phyloP scores from a whole-genome alignment of 179 eudicot species.

The Gypsophila paniculata region DNA sequence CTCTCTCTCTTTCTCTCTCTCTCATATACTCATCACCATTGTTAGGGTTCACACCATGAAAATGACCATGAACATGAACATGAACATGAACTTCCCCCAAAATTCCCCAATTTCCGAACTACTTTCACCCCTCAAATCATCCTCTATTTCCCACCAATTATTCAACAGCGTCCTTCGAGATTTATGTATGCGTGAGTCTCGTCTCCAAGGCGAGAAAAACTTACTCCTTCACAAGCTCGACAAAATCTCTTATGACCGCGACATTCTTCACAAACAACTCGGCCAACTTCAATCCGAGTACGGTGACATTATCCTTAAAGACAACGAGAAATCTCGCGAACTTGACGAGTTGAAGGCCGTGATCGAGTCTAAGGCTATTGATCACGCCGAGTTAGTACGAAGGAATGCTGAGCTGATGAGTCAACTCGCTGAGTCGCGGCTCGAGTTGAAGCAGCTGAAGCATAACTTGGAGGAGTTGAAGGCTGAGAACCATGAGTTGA shows the following conservation, averaged over 20 bases:
- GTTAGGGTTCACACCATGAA: background rate
- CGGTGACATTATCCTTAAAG: slow-evolving; percentile 11
- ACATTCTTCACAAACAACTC: slow-evolving; percentile 13
- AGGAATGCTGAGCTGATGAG: slow-evolving; percentile 3
- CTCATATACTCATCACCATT: background rate
- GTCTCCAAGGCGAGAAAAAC: background rate
- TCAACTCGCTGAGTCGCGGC: slow-evolving; percentile 5
- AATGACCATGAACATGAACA: too few species aligned
- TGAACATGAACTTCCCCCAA: background rate
- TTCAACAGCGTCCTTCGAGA: background rate
- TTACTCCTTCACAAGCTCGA: background rate
- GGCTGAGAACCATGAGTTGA: too few species aligned
- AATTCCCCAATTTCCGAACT: background rate
- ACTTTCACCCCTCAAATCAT: background rate
- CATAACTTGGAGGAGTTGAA: too few species aligned
- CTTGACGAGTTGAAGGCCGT: slow-evolving; percentile 7
- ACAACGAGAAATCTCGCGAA: background rate
- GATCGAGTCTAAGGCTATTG: too few species aligned
- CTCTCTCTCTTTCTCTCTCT: too few species aligned
- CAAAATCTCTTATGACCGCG: background rate
- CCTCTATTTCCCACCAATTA: background rate
- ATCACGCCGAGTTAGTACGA: background rate
- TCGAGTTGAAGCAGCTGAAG: background rate
- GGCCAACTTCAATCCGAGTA: background rate
- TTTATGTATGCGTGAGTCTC: background rate